These are phyloP conservation scores for Smallanthus sonchifolius DNA, from an alignment of 129 eudicot species.

Conservation along the genomic window DNA sequence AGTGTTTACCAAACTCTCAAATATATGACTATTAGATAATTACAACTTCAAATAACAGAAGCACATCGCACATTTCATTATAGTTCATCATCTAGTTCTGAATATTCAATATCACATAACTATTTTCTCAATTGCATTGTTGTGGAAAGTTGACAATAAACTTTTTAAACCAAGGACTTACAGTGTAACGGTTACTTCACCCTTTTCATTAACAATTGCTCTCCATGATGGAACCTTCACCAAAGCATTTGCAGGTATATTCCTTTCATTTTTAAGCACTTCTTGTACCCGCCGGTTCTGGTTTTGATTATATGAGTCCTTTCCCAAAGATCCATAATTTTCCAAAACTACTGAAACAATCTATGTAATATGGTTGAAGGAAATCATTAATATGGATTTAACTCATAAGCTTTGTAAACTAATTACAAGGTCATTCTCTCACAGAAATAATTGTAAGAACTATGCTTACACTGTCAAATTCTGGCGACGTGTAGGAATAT, in stretches of 20 bases:
- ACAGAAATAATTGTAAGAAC: background rate
- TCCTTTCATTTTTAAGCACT: constrained; percentile 35
- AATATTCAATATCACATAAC: background rate
- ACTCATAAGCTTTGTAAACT: background rate
- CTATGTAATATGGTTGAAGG: constrained; percentile 38
- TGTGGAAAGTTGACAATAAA: background rate
- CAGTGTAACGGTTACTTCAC: constrained; percentile 44
- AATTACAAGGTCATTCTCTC: background rate
- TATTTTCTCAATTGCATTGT: background rate
- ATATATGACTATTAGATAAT: no score
- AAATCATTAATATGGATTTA: background rate
- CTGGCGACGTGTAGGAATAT: constrained; percentile 59
- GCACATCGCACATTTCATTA: background rate
- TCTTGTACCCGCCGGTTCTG: constrained; percentile 27
- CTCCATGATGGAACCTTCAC: constrained; percentile 62
- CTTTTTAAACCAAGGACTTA: constrained; percentile 20
- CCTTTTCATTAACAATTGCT: constrained; percentile 56
- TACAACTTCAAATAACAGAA: background rate
- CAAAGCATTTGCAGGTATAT: constrained; percentile 31
- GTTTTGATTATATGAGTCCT: constrained; percentile 23
- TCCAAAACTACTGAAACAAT: constrained; percentile 64
- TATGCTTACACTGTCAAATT: constrained; percentile 56
- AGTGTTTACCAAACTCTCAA: background rate
- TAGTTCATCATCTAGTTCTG: background rate
- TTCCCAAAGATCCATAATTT: constrained; percentile 41